phyloP scores from a whole-genome alignment of 2,329 filamentous ascomycete genomes.

The Sclerotinia sclerotiorum region DNA sequence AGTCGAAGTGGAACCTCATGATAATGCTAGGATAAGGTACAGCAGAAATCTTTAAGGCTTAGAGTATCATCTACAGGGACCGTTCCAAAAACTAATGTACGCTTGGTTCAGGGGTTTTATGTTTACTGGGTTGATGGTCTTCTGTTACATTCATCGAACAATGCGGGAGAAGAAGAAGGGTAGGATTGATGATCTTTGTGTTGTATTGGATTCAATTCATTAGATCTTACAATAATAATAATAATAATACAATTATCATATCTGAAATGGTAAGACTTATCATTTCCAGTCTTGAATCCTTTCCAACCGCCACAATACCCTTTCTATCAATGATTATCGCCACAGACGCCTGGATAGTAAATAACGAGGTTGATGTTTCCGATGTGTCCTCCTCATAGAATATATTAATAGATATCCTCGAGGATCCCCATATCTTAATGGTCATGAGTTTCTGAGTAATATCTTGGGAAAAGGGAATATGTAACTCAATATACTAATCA shows the following conservation, averaged over 20 bases:
- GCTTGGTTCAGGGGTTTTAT: background rate
- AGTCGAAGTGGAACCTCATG: too few relatives aligned
- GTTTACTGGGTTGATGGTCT: background rate
- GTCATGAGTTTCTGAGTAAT: background rate
- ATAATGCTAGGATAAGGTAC: background rate
- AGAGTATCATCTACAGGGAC: too few relatives aligned
- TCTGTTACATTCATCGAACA: background rate
- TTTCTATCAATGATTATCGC: slow-evolving; percentile 1
- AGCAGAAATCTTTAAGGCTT: background rate
- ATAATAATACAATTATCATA: too few relatives aligned
- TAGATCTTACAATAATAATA: too few relatives aligned
- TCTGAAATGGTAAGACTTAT: too few relatives aligned
- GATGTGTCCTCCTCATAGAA: background rate
- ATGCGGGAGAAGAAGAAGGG: background rate
- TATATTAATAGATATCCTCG: slow-evolving; percentile 11
- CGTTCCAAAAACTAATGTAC: too few relatives aligned
- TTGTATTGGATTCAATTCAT: background rate
- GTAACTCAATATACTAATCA: background rate
- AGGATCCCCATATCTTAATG: background rate
- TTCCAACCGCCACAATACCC: background rate
- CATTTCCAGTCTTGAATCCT: background rate
- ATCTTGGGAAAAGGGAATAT: background rate
- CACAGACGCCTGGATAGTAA: background rate
- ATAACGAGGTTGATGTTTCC: background rate
- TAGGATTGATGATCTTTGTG: background rate